A percentile compares a stretch with the other conserved stretches of the same genome.
Evolutionary conservation across 202 grass and related monocot genomes (phyloP).

Genomic region (Musa balbisiana): DNA sequence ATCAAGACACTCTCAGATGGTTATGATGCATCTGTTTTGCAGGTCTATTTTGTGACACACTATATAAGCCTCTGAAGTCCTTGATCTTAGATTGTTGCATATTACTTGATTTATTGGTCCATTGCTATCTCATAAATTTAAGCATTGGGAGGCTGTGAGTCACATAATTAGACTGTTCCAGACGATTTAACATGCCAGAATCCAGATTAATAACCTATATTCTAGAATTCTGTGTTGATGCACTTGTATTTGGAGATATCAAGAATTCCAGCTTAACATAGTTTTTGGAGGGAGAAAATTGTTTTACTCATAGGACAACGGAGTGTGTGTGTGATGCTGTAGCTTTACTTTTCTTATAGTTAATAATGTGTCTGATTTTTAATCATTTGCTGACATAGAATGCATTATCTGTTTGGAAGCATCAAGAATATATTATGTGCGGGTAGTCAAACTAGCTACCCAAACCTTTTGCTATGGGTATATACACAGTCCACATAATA

Average conservation of each 20-base stretch:
- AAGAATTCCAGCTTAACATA: background rate
- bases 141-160: too few relatives aligned
- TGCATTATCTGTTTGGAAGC: background rate
- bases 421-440: background rate
- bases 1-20: background rate
- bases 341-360: background rate
- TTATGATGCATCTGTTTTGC: background rate
- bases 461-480: background rate
- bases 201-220: too few relatives aligned
- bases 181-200: too few relatives aligned
- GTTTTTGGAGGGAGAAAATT: background rate
- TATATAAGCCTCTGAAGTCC: too few relatives aligned
- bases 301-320: background rate
- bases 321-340: background rate
- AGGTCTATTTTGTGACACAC: background rate
- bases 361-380: background rate
- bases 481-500: background rate
- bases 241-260: too few relatives aligned
- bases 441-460: background rate
- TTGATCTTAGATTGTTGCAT: too few relatives aligned
- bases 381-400: background rate
- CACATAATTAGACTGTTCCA: too few relatives aligned
- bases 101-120: background rate
- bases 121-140: background rate
- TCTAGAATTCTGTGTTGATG: background rate